phyloP scores from a whole-genome alignment of 495 filamentous ascomycete genomes.

The Podospora bellae-mahoneyi region DNA sequence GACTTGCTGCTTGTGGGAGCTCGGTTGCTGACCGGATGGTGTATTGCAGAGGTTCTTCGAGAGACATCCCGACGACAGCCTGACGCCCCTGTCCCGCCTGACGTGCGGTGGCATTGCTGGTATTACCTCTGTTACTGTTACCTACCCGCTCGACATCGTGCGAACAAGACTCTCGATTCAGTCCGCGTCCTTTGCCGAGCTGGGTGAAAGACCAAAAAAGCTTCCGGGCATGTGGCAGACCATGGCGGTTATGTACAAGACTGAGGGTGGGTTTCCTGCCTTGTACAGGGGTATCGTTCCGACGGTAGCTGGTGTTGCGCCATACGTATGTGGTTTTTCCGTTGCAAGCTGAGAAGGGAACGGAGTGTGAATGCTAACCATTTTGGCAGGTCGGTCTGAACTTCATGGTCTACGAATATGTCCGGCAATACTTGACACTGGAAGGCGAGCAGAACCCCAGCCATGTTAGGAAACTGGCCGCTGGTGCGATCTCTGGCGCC shows the following conservation, averaged over 20 bases:
- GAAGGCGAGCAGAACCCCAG: conserved; percentile 84
- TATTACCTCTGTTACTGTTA: conserved; percentile 81
- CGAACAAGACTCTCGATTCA: conserved; percentile 94
- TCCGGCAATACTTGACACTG: conserved; percentile 77
- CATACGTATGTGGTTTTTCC: conserved; percentile 64
- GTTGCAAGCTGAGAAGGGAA: neutral
- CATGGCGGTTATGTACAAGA: conserved; percentile 79
- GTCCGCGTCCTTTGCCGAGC: conserved; percentile 83
- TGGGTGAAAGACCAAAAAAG: conserved; percentile 56
- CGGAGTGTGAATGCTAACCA: conserved; percentile 19
- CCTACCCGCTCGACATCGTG: conserved; percentile 89
- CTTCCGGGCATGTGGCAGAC: conserved; percentile 92
- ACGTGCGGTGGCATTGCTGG: conserved; percentile 85
- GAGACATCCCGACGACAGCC: conserved; percentile 60
- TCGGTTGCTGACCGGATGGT: conserved; percentile 1
- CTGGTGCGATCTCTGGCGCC: conserved; percentile 90
- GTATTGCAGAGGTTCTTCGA: conserved; percentile 64
- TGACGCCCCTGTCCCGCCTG: conserved; percentile 67
- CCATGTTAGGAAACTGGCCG: conserved; percentile 73
- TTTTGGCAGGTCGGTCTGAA: conserved; percentile 77
- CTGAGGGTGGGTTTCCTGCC: conserved; percentile 77
- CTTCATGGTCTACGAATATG: conserved; percentile 94
- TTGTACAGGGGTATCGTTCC: conserved; percentile 91
- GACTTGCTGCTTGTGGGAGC: no score
- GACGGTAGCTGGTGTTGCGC: conserved; percentile 91